Percentiles rank a stretch among this genome's conserved stretches.
These are phyloP conservation scores for Lactarius sanguifluus DNA, from an alignment of 768 basidiomycete species.

Conservation along the genomic window DNA sequence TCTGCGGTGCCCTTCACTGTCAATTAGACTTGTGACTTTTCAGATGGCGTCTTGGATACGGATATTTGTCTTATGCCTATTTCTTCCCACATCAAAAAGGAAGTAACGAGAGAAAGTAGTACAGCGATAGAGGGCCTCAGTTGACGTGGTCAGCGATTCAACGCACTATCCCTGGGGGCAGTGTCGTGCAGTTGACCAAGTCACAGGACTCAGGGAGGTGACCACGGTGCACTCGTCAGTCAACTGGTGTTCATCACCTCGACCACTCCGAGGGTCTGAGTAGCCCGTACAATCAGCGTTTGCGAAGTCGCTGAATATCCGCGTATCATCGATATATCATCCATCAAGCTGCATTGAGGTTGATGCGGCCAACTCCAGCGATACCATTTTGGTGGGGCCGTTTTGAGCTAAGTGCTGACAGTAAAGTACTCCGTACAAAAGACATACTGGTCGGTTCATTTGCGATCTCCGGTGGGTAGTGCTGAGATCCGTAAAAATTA, in stretches of 20 bases:
- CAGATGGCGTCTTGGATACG: neutral
- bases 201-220: neutral
- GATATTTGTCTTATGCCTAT: neutral
- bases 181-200: neutral
- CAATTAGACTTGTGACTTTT: neutral
- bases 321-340: neutral
- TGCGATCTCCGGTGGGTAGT: neutral
- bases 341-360: neutral
- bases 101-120: neutral
- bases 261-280: neutral
- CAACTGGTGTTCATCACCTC: neutral
- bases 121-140: neutral
- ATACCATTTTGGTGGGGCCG: neutral
- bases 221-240: neutral
- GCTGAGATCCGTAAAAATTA: neutral
- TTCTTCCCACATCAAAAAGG: neutral
- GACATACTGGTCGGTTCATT: neutral
- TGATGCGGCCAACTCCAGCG: neutral
- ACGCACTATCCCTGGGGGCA: neutral
- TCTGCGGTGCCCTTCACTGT: neutral
- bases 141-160: neutral
- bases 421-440: neutral
- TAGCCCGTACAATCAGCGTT: neutral
- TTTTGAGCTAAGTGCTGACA: neutral
- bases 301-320: neutral